Evolutionary conservation across 306 rosid genomes (phyloP), one percentile per base, ranked within the genome.

Genomic region (Betula pendula): DNA sequence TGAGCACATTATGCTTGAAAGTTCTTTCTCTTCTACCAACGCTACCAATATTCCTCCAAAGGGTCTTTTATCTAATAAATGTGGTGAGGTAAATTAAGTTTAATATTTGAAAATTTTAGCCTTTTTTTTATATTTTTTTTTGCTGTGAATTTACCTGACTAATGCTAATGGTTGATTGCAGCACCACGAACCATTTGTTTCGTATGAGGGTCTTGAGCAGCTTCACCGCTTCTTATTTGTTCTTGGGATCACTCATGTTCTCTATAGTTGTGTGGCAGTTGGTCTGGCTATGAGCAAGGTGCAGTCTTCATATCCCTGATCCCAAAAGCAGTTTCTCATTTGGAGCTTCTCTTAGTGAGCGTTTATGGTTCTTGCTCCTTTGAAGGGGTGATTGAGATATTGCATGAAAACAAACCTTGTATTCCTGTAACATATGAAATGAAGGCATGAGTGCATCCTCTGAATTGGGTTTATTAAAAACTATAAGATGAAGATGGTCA

Each of bases 111-210:
- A 73, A 17, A 40, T 27, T 52, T 38, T 8, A 74, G 27, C 5
- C 19, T 38, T 55, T 56, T n/a, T n/a, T n/a, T n/a, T n/a, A n/a
- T n/a, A n/a, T n/a, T n/a, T n/a, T n/a, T n/a, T 56, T 7, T 55
- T 24, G 45, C 10, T n/a, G 11, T 22, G 68, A 49, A 33, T 53
- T 40, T 31, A 14, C 77, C 66, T 83, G 68, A 24, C 48, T 49
- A 50, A 56, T 52, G 68, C 38, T 72, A 33, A 81, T 69, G 50
- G 63, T 73, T 83, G 72, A 81, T 66, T 80, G 81, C 92, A 95
- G 97, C 97, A 96, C 22, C 97, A 83, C 31, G 98, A 95, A 83
- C 98, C 98, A 40, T 95, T 95, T 55, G 98, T 95, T 84, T 95
- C 98, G 20, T 92, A 95, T 0, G 96, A 92, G 85, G 97, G 98